Evolutionary conservation across 2,329 filamentous ascomycete species (phyloP).

Genomic region (Sporothrix curviconia): DNA sequence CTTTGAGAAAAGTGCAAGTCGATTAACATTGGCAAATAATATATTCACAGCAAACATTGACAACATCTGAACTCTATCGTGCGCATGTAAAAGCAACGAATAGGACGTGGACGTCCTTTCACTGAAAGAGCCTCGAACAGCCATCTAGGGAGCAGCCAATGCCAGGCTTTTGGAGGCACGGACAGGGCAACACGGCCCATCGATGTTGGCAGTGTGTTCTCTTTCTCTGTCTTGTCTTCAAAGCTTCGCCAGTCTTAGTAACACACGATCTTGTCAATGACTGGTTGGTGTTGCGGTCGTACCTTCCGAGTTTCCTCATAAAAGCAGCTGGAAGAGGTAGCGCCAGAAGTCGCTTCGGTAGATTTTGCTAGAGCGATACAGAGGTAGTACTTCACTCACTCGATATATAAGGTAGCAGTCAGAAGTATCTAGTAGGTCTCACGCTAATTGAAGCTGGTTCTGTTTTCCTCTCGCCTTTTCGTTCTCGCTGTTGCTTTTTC

Average conservation of each 20-base stretch:
- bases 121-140: too few species aligned
- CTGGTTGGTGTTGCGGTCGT: constrained; percentile 12
- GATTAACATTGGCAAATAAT: too few species aligned
- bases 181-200: neutral
- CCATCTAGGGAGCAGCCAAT: too few species aligned
- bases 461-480: neutral
- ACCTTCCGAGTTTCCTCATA: constrained; percentile 12
- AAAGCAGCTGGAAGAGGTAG: constrained; percentile 9
- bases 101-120: too few species aligned
- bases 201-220: neutral
- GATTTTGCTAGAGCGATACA: constrained; percentile 5
- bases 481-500: neutral
- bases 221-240: neutral
- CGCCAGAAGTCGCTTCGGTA: constrained; percentile 6
- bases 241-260: constrained; percentile 8
- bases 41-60: too few species aligned
- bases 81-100: too few species aligned
- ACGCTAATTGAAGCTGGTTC: neutral
- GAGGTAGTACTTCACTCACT: neutral
- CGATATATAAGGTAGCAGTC: neutral
- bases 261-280: constrained; percentile 10
- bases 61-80: too few species aligned
- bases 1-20: too few species aligned
- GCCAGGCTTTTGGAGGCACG: neutral
- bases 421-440: neutral